These are phyloP conservation scores for Salicornia ramosissima DNA, from an alignment of 148 eudicot species.

Conservation along the genomic window DNA sequence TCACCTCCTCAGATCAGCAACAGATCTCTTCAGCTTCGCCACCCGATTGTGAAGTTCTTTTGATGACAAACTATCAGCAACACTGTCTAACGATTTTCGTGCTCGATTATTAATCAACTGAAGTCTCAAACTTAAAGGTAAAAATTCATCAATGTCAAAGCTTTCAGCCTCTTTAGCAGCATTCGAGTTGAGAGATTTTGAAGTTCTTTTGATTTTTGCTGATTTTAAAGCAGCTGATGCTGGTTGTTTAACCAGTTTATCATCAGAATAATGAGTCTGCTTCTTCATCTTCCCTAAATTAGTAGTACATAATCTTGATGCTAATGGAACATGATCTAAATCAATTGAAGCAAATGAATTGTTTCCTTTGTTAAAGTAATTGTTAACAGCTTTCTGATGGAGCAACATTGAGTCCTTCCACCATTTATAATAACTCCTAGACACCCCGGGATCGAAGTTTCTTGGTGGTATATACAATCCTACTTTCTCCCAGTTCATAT, in stretches of 20 bases:
- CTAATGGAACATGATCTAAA: slow-evolving; percentile 21
- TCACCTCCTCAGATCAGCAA: slow-evolving; percentile 8
- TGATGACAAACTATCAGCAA: neutral
- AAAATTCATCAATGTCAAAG: slow-evolving; percentile 12
- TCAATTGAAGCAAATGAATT: slow-evolving; percentile 8
- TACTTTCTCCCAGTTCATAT: neutral
- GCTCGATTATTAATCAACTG: neutral
- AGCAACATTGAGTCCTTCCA: slow-evolving; percentile 28
- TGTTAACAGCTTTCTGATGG: slow-evolving; percentile 11
- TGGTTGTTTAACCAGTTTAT: neutral
- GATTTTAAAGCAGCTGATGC: neutral
- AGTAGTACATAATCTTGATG: neutral
- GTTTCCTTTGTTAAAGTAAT: slow-evolving; percentile 2
- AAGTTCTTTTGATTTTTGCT: neutral
- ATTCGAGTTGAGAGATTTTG: neutral
- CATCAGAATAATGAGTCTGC: no score
- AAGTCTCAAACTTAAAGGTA: slow-evolving; percentile 23
- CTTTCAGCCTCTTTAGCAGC: neutral
- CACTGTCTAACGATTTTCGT: slow-evolving; percentile 11
- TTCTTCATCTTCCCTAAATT: neutral
- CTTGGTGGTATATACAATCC: slow-evolving; percentile 33
- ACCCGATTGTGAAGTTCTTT: slow-evolving; percentile 10
- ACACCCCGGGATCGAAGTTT: slow-evolving; percentile 27
- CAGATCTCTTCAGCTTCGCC: slow-evolving; percentile 12
- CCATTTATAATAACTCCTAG: slow-evolving; percentile 32